Evolutionary conservation across 176 grass and related monocot species (phyloP).

Genomic region (Triticum aestivum): DNA sequence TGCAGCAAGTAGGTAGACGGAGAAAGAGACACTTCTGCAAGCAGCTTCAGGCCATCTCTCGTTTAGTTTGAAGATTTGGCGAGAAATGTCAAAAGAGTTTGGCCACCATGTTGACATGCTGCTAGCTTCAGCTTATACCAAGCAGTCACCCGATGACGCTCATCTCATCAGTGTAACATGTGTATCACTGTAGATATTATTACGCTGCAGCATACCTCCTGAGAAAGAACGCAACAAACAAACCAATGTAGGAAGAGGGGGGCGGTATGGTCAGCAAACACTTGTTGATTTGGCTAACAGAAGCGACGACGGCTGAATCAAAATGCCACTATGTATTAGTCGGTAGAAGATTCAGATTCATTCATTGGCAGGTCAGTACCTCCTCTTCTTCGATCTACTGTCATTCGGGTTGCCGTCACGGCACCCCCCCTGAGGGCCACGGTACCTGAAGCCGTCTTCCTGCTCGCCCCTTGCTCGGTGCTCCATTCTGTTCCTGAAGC

Average conservation of each 20-base stretch:
- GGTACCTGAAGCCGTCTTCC: conserved; percentile 33
- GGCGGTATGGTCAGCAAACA: conserved; percentile 1
- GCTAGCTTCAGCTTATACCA: not conserved
- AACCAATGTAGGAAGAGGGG: not conserved
- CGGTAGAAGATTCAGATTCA: not conserved
- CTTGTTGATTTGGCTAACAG: not conserved
- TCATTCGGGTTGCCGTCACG: conserved; percentile 36
- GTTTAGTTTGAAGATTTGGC: not conserved
- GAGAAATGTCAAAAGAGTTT: not conserved
- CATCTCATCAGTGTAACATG: not conserved
- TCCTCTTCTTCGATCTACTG: conserved; percentile 34
- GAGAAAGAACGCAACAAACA: conserved; percentile 31
- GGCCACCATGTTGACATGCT: not conserved
- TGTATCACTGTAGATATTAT: not conserved
- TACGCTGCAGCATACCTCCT: not conserved
- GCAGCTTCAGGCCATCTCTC: not conserved
- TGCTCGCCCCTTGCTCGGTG: conserved; percentile 38
- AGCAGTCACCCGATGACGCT: not conserved
- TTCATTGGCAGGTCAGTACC: conserved; percentile 24
- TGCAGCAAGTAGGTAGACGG: not conserved
- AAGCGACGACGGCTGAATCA: conserved; percentile 12
- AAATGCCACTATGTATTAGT: conserved; percentile 14
- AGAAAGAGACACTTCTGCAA: not conserved
- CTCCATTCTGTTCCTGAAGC: conserved; percentile 33
- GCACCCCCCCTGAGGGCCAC: conserved; percentile 38